phyloP scores from a whole-genome alignment of 768 basidiomycete species.

The Tubosaeta brunneosetosa region DNA sequence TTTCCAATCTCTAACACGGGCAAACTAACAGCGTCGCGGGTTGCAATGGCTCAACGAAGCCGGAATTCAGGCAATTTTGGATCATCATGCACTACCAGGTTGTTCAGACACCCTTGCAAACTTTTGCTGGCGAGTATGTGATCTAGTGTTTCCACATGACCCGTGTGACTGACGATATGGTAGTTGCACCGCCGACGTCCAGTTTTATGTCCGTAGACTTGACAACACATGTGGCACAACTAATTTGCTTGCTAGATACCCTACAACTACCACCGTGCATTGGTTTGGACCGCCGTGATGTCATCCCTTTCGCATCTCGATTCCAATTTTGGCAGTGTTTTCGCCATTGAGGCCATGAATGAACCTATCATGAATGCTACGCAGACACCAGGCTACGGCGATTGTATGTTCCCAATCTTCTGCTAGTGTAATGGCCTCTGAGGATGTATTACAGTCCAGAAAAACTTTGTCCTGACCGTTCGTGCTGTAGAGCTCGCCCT shows the following conservation, averaged over 20 bases:
- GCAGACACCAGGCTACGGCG: constrained; percentile 64
- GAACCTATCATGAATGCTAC: constrained; percentile 72
- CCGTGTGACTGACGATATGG: constrained; percentile 1
- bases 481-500: constrained; percentile 60
- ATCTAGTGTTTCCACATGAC: neutral
- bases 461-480: constrained; percentile 62
- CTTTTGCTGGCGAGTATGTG: constrained; percentile 64
- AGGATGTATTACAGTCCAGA: constrained; percentile 47
- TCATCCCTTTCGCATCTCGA: constrained; percentile 67
- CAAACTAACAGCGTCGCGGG: constrained; percentile 50
- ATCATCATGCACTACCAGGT: constrained; percentile 69
- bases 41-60: constrained; percentile 54
- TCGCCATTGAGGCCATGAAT: constrained; percentile 72
- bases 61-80: constrained; percentile 62
- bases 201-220: constrained; percentile 61
- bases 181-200: constrained; percentile 62
- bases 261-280: constrained; percentile 70
- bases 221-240: neutral
- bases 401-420: constrained; percentile 43
- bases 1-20: neutral
- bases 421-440: neutral
- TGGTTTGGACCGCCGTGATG: constrained; percentile 82
- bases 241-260: constrained; percentile 38
- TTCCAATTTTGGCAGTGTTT: constrained; percentile 58
- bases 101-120: constrained; percentile 55